Conservation (phyloP, 768 basidiomycete species). For the Russula griseocarnosa region DNA sequence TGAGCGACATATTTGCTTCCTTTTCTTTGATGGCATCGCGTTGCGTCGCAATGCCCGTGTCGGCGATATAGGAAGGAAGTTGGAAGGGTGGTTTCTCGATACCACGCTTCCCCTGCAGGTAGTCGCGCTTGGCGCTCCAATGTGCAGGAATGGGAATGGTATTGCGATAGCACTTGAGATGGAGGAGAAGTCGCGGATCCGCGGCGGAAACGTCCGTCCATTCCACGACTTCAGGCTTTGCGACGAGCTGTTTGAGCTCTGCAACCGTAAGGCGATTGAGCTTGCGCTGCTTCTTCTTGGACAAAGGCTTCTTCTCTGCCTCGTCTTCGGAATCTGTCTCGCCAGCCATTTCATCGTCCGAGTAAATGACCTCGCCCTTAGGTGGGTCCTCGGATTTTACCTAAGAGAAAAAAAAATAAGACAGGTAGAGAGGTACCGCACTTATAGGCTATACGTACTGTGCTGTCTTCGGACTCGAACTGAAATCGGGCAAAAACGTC, state of each 20-base stretch:
- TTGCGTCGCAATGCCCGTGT: conserved; percentile 99
- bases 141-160: conserved; percentile 93
- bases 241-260: conserved; percentile 93
- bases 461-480: conserved; percentile 52
- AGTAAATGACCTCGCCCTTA: conserved; percentile 95
- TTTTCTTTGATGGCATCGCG: conserved; percentile 98
- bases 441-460: conserved; percentile 48
- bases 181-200: conserved; percentile 88
- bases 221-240: conserved; percentile 97
- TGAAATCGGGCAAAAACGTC: conserved; percentile 93
- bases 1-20: conserved; percentile 92
- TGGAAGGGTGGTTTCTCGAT: conserved; percentile 99
- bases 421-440: not conserved
- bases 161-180: conserved; percentile 92
- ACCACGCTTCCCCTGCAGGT: conserved; percentile 96
- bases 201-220: conserved; percentile 97
- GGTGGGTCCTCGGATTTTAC: conserved; percentile 39
- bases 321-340: conserved; percentile 61
- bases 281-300: conserved; percentile 93
- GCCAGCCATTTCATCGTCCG: conserved; percentile 94
- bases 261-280: conserved; percentile 87
- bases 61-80: conserved; percentile 93
- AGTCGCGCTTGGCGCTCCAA: conserved; percentile 97
- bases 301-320: conserved; percentile 78
- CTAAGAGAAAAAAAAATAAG: conserved; percentile 11